Evolutionary conservation across 228 moss, liverwort and hornwort genomes (phyloP), one percentile per base, ranked within the genome.

Genomic region (Sphagnum fallax): DNA sequence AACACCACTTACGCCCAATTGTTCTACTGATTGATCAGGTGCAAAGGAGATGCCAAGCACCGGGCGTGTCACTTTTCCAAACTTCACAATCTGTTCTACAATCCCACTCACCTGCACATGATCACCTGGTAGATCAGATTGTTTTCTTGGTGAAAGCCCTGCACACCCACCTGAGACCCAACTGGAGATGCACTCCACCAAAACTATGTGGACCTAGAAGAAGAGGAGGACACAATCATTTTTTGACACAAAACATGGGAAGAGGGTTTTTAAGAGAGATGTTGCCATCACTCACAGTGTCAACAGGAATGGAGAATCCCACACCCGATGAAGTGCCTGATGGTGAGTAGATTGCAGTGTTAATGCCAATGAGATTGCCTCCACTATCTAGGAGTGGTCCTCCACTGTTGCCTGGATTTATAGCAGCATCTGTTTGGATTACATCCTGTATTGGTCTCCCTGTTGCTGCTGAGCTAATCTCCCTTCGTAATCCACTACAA

Each of bases 361-460:
- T 98, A 61, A 98, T 92, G 70, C 98, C 98, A 79, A 98, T 94
- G 18, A 98, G 84, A 75, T 90, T 94, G 50, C 98, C 98, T 63
- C 82, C 64, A 77, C 98, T 98, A 71, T 98, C 98, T 48, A 98
- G 86, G 49, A 98, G 78, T 57, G 98, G 98, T 49, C 98, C 98
- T 66, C 98, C 98, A 78, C 98, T 98, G 69, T 98, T 98, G 60
- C 98, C 98, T 61, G 94, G 93, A 74, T 98, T 98, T 48, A 98
- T 98, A 52, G 98, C 98, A 71, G 98, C 98, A 78, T 98, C 98
- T 6, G 94, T 98, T 75, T 98, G 98, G 59, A 98, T 98, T 48
- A 93, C 94, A 71, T 93, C 98, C 77, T 93, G 98, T 71, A 98
- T 98, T 55, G 98, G 98, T 65, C 93, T 88, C 64, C 98, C 98